phyloP scores from a whole-genome alignment of 352 stramenopile species.

The Globisporangium viniferum region DNA sequence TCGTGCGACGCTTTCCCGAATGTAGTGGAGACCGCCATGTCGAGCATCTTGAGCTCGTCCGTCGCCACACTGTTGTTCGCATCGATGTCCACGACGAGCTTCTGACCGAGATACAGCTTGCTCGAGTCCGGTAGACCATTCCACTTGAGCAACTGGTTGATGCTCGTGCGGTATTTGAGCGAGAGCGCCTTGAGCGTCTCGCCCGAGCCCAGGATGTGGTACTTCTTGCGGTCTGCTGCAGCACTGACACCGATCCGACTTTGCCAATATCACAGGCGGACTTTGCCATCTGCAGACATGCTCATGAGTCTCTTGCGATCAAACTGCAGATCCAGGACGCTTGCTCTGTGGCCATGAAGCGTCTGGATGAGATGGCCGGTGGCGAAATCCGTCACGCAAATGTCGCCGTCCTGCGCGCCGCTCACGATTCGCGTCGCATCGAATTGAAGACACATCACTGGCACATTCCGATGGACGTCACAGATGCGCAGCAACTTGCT shows the following conservation, averaged over 20 bases:
- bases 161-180: conserved; percentile 75
- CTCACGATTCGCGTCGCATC: conserved; percentile 76
- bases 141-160: conserved; percentile 63
- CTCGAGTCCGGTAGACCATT: conserved; percentile 68
- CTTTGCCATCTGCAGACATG: conserved; percentile 52
- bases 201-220: conserved; percentile 65
- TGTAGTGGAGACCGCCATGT: conserved; percentile 36
- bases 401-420: conserved; percentile 39
- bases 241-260: conserved; percentile 32
- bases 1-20: conserved; percentile 66
- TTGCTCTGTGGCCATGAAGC: conserved; percentile 41
- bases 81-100: conserved; percentile 63
- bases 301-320: conserved; percentile 66
- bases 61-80: conserved; percentile 30
- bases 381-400: conserved; percentile 76
- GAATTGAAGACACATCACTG: conserved; percentile 69
- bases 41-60: conserved; percentile 60
- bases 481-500: conserved; percentile 63
- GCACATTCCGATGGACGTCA: conserved; percentile 40
- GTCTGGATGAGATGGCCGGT: conserved; percentile 68
- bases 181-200: conserved; percentile 72
- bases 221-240: conserved; percentile 50
- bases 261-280: conserved; percentile 75
- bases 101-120: conserved; percentile 73
- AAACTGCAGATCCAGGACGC: conserved; percentile 67